Evolutionary conservation across 2,329 filamentous ascomycete species (phyloP), one percentile per base, ranked within the genome.

Genomic region (Colletotrichum cuscutae): DNA sequence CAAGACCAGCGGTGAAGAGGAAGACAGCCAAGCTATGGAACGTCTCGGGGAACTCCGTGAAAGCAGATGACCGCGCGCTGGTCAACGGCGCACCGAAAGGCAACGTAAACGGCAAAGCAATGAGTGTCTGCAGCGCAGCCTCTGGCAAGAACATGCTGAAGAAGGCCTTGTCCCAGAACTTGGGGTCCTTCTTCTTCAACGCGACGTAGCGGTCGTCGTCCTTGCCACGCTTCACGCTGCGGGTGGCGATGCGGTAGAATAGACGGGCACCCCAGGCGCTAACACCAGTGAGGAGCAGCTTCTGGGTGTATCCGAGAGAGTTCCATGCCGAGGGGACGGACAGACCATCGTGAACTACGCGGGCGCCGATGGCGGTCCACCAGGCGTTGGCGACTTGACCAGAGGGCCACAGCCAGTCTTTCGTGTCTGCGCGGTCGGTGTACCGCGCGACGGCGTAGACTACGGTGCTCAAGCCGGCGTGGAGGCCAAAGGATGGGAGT

Each of bases 351-450:
- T 84, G 80, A 60, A 83, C 78, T 12, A 89, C 81, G 5, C 85
- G 86, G n/a, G 84, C 82, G 15, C 89, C 88, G 54, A 91, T 79
- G 26, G 89, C 88, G 67, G 84, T 87, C 87, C 88, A 91, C 89
- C 89, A 91, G 7, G 88, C 89, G 77, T 90, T 91, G 69, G 84
- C 79, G 11, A 91, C 85, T 76, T 87, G 87, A 2, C 83, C 87
- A 4, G 84, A 80, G 1, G 89, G 87, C 89, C 89, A 91, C 6
- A 89, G 79, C 83, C 86, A 89, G 77, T 92, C 89, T 76, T 91
- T 92, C n/a, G 85, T 82, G 68, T 91, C 89, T 11, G 88, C 84
- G n/a, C 85, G 83, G 76, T 89, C 80, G 8, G 87, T 89, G 62
- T 86, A 83, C 28, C 88, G 83, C 1, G 86, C 86, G 35, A 85